These are phyloP conservation scores for Erysimum pusillum DNA, from an alignment of 441 rosid species.

Conservation along the genomic window DNA sequence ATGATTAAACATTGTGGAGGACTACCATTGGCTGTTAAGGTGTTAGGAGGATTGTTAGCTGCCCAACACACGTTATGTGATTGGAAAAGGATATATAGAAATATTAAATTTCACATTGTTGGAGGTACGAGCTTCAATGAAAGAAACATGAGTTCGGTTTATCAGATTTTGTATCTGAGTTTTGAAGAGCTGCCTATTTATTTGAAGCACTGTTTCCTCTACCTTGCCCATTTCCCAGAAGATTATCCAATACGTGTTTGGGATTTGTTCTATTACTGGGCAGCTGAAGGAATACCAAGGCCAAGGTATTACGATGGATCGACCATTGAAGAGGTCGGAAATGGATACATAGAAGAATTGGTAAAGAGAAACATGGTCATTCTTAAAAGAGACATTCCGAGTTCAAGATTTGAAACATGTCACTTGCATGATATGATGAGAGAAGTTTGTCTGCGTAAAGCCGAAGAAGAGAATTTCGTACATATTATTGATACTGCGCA, in stretches of 20 bases:
- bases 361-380: constrained; percentile 45
- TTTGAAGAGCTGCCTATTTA: constrained; percentile 43
- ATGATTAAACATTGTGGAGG: constrained; percentile 45
- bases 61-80: background rate
- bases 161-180: constrained; percentile 18
- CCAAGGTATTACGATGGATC: background rate
- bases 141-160: background rate
- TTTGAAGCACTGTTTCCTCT: constrained; percentile 48
- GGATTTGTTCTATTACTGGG: constrained; percentile 32
- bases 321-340: constrained; percentile 22
- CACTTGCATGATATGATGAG: constrained; percentile 43
- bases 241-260: constrained; percentile 14
- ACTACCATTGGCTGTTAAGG: constrained; percentile 14
- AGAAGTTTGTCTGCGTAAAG: no score
- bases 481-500: background rate
- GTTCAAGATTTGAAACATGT: constrained; percentile 27
- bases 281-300: constrained; percentile 37
- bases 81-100: constrained; percentile 23
- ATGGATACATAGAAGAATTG: constrained; percentile 31
- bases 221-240: constrained; percentile 48
- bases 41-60: constrained; percentile 34
- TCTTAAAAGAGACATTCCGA: background rate
- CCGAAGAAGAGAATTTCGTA: background rate
- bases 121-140: constrained; percentile 6
- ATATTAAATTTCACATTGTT: background rate